phyloP scores from a whole-genome alignment of 306 rosid species.

The Quercus variabilis region DNA sequence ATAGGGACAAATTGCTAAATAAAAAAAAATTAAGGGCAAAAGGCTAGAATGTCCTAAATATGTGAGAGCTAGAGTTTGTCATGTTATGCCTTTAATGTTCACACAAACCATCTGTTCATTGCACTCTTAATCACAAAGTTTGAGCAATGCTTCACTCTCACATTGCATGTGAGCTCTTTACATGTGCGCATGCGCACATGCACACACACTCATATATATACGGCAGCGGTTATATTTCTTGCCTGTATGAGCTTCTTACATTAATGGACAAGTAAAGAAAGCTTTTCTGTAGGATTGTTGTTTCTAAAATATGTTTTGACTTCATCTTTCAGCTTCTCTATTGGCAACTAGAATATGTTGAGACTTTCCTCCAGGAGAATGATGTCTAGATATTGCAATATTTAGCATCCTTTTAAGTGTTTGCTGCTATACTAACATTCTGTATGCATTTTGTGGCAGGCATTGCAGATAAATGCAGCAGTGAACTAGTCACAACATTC shows the following conservation, averaged over 20 bases:
- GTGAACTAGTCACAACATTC: constrained; percentile 31
- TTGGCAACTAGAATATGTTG: neutral
- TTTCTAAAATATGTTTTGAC: neutral
- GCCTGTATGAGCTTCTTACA: neutral
- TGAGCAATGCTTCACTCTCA: neutral
- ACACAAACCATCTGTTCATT: neutral
- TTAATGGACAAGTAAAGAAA: neutral
- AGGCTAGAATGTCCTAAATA: too few relatives aligned
- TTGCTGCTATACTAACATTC: neutral
- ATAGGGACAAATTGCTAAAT: too few relatives aligned
- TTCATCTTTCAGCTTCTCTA: neutral
- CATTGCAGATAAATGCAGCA: constrained; percentile 51
- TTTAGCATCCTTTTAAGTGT: constrained; percentile 1
- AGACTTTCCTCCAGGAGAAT: neutral
- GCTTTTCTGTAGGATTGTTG: neutral
- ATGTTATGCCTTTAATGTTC: neutral
- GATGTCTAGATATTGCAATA: neutral
- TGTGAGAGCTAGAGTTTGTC: neutral
- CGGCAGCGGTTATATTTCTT: neutral
- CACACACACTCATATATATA: too few relatives aligned
- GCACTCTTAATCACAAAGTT: neutral
- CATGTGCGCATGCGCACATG: rapidly evolving
- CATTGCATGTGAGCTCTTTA: neutral
- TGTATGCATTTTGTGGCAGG: constrained; percentile 39
- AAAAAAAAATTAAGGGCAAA: too few relatives aligned